A percentile compares a stretch with the other conserved stretches of the same genome.
These are phyloP conservation scores for Cadophora malorum DNA, from an alignment of 2,329 filamentous ascomycete species.

Conservation along the genomic window DNA sequence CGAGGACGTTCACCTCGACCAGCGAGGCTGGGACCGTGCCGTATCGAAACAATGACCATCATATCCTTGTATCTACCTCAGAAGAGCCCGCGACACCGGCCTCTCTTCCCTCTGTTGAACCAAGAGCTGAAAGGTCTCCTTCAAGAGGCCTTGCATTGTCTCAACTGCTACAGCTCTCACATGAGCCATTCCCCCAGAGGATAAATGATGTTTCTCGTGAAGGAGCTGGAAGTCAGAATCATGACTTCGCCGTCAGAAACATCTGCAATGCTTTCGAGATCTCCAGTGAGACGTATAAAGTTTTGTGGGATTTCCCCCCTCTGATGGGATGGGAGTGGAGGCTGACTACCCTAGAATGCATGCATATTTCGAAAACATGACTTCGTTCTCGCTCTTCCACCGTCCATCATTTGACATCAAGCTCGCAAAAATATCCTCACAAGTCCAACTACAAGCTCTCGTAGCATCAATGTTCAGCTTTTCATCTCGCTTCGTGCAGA, in stretches of 20 bases:
- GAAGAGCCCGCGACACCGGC: neutral
- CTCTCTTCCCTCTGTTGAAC: neutral
- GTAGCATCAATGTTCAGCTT: constrained; percentile 46
- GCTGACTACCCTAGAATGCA: constrained; percentile 9
- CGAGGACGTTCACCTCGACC: neutral
- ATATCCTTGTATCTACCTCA: neutral
- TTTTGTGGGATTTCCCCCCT: neutral
- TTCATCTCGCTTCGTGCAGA: constrained; percentile 34
- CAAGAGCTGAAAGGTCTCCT: neutral
- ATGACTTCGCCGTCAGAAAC: neutral
- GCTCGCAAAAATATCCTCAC: constrained; percentile 29
- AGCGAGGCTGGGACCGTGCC: neutral
- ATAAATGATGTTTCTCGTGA: neutral
- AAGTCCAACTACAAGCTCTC: constrained; percentile 38
- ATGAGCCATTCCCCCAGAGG: constrained; percentile 11
- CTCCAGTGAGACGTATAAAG: neutral
- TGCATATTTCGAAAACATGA: constrained; percentile 31
- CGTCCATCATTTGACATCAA: constrained; percentile 27
- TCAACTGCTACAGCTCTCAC: constrained; percentile 22
- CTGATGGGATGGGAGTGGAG: neutral
- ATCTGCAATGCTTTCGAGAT: constrained; percentile 1
- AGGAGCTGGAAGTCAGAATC: neutral
- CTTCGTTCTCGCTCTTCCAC: constrained; percentile 30
- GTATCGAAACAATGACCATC: neutral
- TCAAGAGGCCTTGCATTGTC: constrained; percentile 22